A percentile compares a stretch with the other conserved stretches of the same genome.
Conservation (phyloP, 768 basidiomycete genomes). For the Phaffia australis region DNA sequence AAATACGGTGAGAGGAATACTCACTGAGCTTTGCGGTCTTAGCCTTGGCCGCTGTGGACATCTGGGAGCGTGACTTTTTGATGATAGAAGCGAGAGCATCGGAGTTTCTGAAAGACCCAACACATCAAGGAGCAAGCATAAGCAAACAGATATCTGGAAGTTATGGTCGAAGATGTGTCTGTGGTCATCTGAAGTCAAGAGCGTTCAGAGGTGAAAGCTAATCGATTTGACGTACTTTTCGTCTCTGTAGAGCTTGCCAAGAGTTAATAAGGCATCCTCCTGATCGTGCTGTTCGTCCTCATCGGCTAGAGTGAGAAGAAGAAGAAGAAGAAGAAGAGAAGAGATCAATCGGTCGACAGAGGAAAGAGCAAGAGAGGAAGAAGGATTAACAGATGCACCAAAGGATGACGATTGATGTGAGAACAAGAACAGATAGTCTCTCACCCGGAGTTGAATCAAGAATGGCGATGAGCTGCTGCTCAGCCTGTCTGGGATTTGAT, state of each 20-base stretch:
- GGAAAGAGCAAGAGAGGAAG: not conserved
- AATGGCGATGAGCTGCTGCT: conserved; percentile 2
- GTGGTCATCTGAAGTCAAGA: not conserved
- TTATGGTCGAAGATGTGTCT: not conserved
- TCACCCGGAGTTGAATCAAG: conserved; percentile 14
- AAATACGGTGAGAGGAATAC: conserved; percentile 30
- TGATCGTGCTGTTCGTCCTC: conserved; percentile 63
- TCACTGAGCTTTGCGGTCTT: conserved; percentile 92
- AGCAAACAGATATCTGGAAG: not conserved
- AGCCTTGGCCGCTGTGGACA: conserved; percentile 90
- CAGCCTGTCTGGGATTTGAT: conserved; percentile 14
- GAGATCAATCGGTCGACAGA: not conserved
- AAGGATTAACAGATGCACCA: not conserved
- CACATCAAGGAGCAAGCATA: not conserved
- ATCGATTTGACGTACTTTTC: conserved; percentile 50
- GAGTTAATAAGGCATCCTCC: conserved; percentile 69
- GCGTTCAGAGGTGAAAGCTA: not conserved
- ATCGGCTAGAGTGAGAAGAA: conserved; percentile 33
- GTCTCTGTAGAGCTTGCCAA: conserved; percentile 77
- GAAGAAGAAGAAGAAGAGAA: not conserved
- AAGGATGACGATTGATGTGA: not conserved
- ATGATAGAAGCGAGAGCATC: conserved; percentile 76
- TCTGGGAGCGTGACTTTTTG: conserved; percentile 67
- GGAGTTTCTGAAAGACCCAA: conserved; percentile 53
- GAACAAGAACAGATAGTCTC: not conserved